These are phyloP conservation scores for Beauveria brongniartii DNA, from an alignment of 2,329 filamentous ascomycete species.

Conservation along the genomic window DNA sequence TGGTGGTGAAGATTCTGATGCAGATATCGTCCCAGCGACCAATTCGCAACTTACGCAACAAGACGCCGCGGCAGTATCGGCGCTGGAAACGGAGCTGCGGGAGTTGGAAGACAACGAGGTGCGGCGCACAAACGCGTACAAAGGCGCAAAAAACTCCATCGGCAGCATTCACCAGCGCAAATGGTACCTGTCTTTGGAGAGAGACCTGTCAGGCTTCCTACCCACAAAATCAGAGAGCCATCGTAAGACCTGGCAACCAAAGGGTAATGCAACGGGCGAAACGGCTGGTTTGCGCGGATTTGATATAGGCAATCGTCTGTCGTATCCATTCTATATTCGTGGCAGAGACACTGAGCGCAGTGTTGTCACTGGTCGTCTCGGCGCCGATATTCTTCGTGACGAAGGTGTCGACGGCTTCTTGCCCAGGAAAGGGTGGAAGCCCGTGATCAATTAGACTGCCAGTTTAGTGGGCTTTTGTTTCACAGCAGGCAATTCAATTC, in stretches of 20 bases:
- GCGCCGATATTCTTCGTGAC: slow-evolving; percentile 51
- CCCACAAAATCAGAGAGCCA: slow-evolving; percentile 21
- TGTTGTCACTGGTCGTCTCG: slow-evolving; percentile 54
- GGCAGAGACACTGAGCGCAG: slow-evolving; percentile 57
- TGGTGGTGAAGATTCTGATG: slow-evolving; percentile 10
- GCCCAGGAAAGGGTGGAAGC: slow-evolving; percentile 52
- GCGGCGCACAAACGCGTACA: slow-evolving; percentile 55
- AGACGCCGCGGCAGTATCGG: slow-evolving; percentile 19
- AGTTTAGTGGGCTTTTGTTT: background rate
- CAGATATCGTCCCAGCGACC: slow-evolving; percentile 16
- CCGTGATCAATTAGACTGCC: slow-evolving; percentile 29
- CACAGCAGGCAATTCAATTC: too few relatives aligned
- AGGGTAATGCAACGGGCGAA: background rate
- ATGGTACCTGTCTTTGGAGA: slow-evolving; percentile 60
- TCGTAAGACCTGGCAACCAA: slow-evolving; percentile 12
- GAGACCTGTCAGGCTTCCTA: slow-evolving; percentile 48
- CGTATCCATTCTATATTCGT: slow-evolving; percentile 53
- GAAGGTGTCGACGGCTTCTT: slow-evolving; percentile 51
- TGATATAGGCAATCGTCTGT: slow-evolving; percentile 19
- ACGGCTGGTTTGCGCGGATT: background rate
- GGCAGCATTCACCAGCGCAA: slow-evolving; percentile 58
- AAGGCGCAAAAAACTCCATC: slow-evolving; percentile 56
- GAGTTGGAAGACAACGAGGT: slow-evolving; percentile 46
- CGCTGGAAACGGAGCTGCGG: slow-evolving; percentile 32
- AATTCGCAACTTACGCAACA: background rate